Percentiles rank a stretch among this genome's conserved stretches.
These are phyloP conservation scores for Candida tunisiensis DNA, from an alignment of 1,139 yeast genomes.

Conservation along the genomic window DNA sequence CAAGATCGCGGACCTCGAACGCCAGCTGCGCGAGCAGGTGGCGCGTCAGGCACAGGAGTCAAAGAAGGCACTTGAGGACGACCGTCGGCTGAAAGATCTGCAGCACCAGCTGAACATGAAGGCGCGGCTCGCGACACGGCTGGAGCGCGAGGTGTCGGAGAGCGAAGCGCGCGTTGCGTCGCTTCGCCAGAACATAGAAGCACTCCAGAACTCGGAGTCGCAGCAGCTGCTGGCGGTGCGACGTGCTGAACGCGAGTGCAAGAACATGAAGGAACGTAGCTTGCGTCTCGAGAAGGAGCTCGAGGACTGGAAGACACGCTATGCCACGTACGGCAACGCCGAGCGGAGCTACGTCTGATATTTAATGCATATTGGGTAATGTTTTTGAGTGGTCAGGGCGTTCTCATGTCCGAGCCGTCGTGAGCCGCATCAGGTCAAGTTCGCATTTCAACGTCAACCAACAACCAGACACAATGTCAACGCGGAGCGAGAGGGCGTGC, in stretches of 20 bases:
- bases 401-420: no score
- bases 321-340: no score
- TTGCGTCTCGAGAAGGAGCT: conserved; percentile 48
- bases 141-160: conserved; percentile 17
- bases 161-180: conserved; percentile 21
- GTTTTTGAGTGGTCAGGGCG: conserved; percentile 2
- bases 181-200: conserved; percentile 22
- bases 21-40: conserved; percentile 10
- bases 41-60: conserved; percentile 18
- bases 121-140: conserved; percentile 1
- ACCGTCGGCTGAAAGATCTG: conserved; percentile 15
- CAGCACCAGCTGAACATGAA: conserved; percentile 1
- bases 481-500: conserved; percentile 81
- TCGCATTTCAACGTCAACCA: neutral
- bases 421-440: no score
- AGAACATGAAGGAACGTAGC: conserved; percentile 36
- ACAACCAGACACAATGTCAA: conserved; percentile 24
- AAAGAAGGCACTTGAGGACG: conserved; percentile 16
- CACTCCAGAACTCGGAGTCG: conserved; percentile 27
- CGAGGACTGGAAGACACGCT: conserved; percentile 39
- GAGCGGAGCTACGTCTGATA: neutral
- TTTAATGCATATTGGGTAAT: neutral
- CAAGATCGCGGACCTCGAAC: conserved; percentile 20
- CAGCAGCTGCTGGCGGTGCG: conserved; percentile 25
- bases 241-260: conserved; percentile 29